phyloP scores from a whole-genome alignment of 2,329 filamentous ascomycete genomes.

The Colletotrichum eremochloae region DNA sequence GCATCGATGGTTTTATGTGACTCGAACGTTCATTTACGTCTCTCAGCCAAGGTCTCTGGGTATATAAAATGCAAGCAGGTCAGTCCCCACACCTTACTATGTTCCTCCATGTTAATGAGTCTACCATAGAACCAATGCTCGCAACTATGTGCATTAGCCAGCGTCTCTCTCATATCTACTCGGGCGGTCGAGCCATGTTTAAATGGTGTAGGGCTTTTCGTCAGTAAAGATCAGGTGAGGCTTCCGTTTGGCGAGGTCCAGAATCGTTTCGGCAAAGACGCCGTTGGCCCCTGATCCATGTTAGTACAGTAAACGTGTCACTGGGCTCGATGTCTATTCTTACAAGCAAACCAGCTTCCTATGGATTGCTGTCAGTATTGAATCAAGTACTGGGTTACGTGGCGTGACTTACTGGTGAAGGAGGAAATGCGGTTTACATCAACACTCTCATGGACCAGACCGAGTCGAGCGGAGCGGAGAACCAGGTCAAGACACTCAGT shows the following conservation, averaged over 20 bases:
- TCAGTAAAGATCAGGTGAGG: slow-evolving; percentile 86
- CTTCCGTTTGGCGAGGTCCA: slow-evolving; percentile 90
- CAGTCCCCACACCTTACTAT: slow-evolving; percentile 12
- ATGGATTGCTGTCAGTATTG: slow-evolving; percentile 20
- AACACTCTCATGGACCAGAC: slow-evolving; percentile 92
- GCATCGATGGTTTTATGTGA: not conserved
- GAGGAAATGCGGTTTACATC: slow-evolving; percentile 76
- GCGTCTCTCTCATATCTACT: not conserved
- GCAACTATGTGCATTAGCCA: not conserved
- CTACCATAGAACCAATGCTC: not conserved
- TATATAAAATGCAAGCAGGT: slow-evolving; percentile 34
- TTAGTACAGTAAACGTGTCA: not conserved
- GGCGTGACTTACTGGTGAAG: slow-evolving; percentile 76
- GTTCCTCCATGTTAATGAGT: slow-evolving; percentile 14
- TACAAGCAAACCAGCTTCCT: slow-evolving; percentile 91
- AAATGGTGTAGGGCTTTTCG: slow-evolving; percentile 69
- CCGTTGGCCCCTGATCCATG: slow-evolving; percentile 81
- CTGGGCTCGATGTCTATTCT: slow-evolving; percentile 42
- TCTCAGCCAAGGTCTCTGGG: slow-evolving; percentile 18
- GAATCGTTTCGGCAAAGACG: slow-evolving; percentile 91
- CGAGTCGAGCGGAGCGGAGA: slow-evolving; percentile 79
- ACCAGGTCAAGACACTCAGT: slow-evolving; percentile 78
- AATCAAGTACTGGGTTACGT: not conserved
- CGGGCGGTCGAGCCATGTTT: slow-evolving; percentile 30
- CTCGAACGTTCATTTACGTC: not conserved